Base-by-base conservation (phyloP, 208 protist genomes). In the Leishmania aethiopica region DNA sequence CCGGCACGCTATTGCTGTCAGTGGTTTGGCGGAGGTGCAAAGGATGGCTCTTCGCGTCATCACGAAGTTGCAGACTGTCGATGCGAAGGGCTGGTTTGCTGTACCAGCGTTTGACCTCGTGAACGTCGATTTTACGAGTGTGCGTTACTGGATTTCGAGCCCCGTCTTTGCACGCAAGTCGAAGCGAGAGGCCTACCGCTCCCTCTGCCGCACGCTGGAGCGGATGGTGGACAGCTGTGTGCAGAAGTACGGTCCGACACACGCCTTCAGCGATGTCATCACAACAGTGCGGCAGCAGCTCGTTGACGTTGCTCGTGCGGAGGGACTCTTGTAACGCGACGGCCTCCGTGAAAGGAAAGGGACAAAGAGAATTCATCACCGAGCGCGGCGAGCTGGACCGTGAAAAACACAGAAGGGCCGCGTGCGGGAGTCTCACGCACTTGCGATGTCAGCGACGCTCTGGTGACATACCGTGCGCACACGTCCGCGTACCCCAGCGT, bases 141-240 rank as follows among this genome's bases (percentile, higher is more conserved):
- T 97, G 22, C 78, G 86, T 8, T 80, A 84, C 59, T 97, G 92
- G 91, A 73, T 97, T 32, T 53, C 66, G 35, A 84, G 90, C 47
- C 40, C 62, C 10, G 64, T 60, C 28, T 97, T 97, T 81, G 81
- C 80, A 28, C 69, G 64, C 35, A 96, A 96, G 73, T 88, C 88
- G 22, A 84, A 85, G 22, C 89, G 91, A 19, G 92, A 85, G 51
- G 92, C 92, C 7, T 97, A 95, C 75, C 82, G 89, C 19, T 88
- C 93, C 57, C 72, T 97, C 22, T 87, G 92, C 15, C 81, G 87
- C 19, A 87, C 92, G 35, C 81, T 97, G 70, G 93, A 97, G 83
- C 82, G 86, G 22, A 97, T 97, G 92, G 94, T 95, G 74, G 92
- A 97, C 80, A 81, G 77, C 62, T 97, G 94, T 77, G 92, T 97